phyloP scores from a whole-genome alignment of 192 early-diverging fungal genomes.

The Backusella australiensis region DNA sequence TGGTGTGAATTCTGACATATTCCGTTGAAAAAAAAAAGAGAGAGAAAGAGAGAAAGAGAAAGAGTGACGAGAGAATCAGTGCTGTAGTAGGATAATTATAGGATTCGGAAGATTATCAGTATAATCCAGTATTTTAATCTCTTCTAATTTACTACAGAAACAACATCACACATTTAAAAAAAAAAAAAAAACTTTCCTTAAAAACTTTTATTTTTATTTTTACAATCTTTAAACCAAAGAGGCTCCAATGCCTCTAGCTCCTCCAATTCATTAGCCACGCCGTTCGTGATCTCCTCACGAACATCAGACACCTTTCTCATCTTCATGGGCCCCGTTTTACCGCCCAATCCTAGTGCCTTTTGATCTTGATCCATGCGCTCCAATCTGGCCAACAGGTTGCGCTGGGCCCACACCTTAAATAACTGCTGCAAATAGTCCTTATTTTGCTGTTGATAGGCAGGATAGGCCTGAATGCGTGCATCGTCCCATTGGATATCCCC shows the following conservation, averaged over 20 bases:
- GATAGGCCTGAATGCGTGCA: conserved; percentile 25
- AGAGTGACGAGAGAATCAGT: neutral
- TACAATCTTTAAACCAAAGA: conserved; percentile 21
- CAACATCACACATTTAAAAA: too few species aligned
- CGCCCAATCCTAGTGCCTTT: conserved; percentile 12
- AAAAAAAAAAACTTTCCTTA: neutral
- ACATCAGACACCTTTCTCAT: conserved; percentile 10
- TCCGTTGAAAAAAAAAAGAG: neutral
- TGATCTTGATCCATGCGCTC: conserved; percentile 8
- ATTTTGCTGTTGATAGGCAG: conserved; percentile 9
- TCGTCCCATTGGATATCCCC: conserved; percentile 26
- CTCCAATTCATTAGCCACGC: conserved; percentile 12
- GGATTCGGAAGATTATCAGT: neutral
- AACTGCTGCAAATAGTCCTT: conserved; percentile 34
- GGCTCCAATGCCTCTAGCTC: conserved; percentile 14
- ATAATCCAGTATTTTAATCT: too few species aligned
- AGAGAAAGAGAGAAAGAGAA: neutral
- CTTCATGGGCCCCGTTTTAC: neutral
- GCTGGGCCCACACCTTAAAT: conserved; percentile 23
- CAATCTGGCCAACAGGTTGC: conserved; percentile 19
- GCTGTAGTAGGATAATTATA: neutral
- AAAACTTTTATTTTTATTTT: conserved; percentile 9
- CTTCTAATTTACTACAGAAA: too few species aligned
- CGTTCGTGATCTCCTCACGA: neutral
- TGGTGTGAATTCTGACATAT: neutral